These are phyloP conservation scores for Penicillium sp. DNA, from an alignment of 2,329 filamentous ascomycete species.

Conservation along the genomic window DNA sequence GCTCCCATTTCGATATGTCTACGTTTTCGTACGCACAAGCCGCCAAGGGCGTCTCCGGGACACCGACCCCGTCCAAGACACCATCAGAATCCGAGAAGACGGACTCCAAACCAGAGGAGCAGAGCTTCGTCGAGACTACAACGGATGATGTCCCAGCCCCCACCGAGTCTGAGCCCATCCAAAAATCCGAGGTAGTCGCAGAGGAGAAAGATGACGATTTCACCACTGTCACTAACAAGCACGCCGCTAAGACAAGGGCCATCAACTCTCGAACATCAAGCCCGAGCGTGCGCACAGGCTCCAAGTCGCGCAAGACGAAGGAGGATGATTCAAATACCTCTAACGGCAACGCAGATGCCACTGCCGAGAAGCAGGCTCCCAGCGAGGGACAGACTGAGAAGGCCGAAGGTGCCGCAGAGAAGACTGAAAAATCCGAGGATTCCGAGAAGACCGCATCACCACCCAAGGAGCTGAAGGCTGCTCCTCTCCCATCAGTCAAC, in stretches of 20 bases:
- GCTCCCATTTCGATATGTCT: constrained; percentile 48
- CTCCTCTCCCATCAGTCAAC: constrained; percentile 80
- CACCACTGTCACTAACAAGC: constrained; percentile 29
- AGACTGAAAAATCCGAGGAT: constrained; percentile 46
- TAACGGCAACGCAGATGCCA: constrained; percentile 61
- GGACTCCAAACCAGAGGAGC: constrained; percentile 33
- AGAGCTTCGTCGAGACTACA: constrained; percentile 26
- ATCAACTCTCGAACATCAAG: constrained; percentile 49
- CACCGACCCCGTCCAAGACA: constrained; percentile 47
- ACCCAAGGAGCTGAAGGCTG: constrained; percentile 69
- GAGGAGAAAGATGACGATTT: constrained; percentile 38
- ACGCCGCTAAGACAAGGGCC: constrained; percentile 31
- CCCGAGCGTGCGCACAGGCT: constrained; percentile 53
- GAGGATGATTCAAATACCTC: constrained; percentile 63
- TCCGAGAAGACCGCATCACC: constrained; percentile 57
- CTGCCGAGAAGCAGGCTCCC: constrained; percentile 54
- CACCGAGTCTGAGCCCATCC: constrained; percentile 49
- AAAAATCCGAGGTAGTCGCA: constrained; percentile 42
- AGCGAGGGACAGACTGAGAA: constrained; percentile 40
- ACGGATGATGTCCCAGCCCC: constrained; percentile 30
- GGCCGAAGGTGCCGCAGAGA: constrained; percentile 58
- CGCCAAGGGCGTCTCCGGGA: constrained; percentile 71
- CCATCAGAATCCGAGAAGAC: constrained; percentile 31
- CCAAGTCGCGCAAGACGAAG: constrained; percentile 56
- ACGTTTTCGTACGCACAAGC: constrained; percentile 94